phyloP scores from a whole-genome alignment of 228 moss, liverwort and hornwort species.

The Sphagnum fallax region DNA sequence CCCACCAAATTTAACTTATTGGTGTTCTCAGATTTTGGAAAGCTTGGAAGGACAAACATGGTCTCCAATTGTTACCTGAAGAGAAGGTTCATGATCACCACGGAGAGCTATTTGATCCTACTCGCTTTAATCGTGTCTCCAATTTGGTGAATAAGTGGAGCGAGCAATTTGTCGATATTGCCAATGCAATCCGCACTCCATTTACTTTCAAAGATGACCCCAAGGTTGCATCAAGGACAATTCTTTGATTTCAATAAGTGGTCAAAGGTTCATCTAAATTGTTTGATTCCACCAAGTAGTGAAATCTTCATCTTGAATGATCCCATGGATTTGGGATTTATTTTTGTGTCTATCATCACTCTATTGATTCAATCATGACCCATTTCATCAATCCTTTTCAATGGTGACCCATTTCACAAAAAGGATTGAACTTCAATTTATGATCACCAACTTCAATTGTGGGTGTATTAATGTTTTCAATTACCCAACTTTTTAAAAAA shows the following conservation, averaged over 20 bases:
- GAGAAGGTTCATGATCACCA: slow-evolving; percentile 42
- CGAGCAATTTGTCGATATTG: slow-evolving; percentile 30
- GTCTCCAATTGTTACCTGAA: slow-evolving; percentile 42
- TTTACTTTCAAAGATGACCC: too few species aligned
- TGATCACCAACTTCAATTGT: too few species aligned
- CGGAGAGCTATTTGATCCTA: slow-evolving; percentile 62
- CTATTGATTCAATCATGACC: too few species aligned
- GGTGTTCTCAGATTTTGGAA: too few species aligned
- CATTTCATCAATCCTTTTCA: too few species aligned
- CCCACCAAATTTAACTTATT: too few species aligned
- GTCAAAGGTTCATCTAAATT: neutral
- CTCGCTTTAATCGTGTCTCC: slow-evolving; percentile 61
- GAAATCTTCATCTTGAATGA: neutral
- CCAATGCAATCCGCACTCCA: slow-evolving; percentile 16
- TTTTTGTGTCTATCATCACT: too few species aligned
- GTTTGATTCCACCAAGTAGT: neutral
- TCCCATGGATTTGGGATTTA: neutral
- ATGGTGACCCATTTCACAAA: too few species aligned
- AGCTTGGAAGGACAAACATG: slow-evolving; percentile 21
- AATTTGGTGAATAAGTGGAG: slow-evolving; percentile 70
- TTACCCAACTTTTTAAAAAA: neutral
- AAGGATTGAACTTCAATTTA: too few species aligned
- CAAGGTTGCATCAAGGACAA: neutral
- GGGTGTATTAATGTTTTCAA: too few species aligned
- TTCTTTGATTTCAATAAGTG: neutral